phyloP scores from a whole-genome alignment of 495 filamentous ascomycete species.

The Parmelia sp. region DNA sequence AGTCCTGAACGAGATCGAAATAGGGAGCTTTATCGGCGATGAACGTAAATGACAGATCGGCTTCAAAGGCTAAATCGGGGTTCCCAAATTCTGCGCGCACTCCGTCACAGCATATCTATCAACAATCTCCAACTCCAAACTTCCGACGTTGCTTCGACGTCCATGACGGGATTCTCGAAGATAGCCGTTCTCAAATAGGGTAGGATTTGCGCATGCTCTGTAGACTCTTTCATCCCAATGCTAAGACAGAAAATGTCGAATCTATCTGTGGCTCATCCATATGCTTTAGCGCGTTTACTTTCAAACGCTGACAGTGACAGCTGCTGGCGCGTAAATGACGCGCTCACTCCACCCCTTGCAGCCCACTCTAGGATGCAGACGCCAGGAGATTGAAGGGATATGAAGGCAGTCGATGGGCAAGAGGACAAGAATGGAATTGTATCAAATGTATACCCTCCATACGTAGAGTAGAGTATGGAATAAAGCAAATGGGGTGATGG shows the following conservation, averaged over 20 bases:
- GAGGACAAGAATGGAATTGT: background rate
- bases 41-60: background rate
- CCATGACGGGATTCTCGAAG: too few species aligned
- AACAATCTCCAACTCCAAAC: background rate
- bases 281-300: too few species aligned
- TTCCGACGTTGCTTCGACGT: background rate
- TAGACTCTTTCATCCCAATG: too few species aligned
- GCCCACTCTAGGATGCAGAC: background rate
- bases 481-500: background rate
- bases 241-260: too few species aligned
- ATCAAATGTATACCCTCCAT: background rate
- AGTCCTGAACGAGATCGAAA: conserved; percentile 29
- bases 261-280: too few species aligned
- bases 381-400: background rate
- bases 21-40: conserved; percentile 31
- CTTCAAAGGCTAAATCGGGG: background rate
- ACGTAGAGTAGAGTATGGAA: too few species aligned
- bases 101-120: background rate
- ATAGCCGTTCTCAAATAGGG: too few species aligned
- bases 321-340: conserved; percentile 14
- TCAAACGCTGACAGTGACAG: too few species aligned
- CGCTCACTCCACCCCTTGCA: background rate
- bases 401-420: background rate
- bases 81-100: too few species aligned
- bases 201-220: too few species aligned